Evolutionary conservation across 495 filamentous ascomycete genomes (phyloP), one percentile per base, ranked within the genome.

Genomic region (Penicillium roqueforti): DNA sequence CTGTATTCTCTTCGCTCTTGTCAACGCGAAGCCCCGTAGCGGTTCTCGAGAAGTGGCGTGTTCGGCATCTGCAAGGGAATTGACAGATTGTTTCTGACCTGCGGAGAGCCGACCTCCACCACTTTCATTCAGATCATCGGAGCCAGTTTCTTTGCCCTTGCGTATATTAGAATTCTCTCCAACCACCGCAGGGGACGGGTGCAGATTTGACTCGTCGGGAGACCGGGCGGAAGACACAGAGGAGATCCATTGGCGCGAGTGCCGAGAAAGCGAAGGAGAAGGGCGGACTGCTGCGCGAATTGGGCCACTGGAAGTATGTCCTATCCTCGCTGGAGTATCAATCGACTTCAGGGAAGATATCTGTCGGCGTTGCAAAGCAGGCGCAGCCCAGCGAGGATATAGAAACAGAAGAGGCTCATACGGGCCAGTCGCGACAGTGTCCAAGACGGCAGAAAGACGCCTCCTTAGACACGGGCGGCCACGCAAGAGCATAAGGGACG

Each of bases 371-470:
- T 63, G 59, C n/a, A 66, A 31, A 16, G 56, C 48, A 41, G 67
- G 60, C 14, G 68, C 64, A 53, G 63, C 68, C 73, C 70, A 76
- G 56, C 64, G 68, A 51, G 75, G 75, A 50, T 78, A 78, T 32
- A 78, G 73, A 52, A 78, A 78, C 20, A 75, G 67, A 20, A 78
- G 65, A 48, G 72, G 68, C 65, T 76, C 72, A 51, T 69, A 65
- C 54, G 68, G 46, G 54, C 64, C 62, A 61, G 67, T 61, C 55
- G 66, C 62, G 60, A 66, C 60, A 43, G 59, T 67, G 61, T 76
- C 70, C 51, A 72, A 63, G 65, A 68, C 56, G 60, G 66, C 60
- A 56, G 70, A 65, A 47, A 75, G 39, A 50, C 67, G 71, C 61
- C 70, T 69, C 66, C 68, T 66, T 45, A 77, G 67, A 69, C 68